Evolutionary conservation across 768 basidiomycete genomes (phyloP).

Genomic region (Leccinellum rugosiceps): DNA sequence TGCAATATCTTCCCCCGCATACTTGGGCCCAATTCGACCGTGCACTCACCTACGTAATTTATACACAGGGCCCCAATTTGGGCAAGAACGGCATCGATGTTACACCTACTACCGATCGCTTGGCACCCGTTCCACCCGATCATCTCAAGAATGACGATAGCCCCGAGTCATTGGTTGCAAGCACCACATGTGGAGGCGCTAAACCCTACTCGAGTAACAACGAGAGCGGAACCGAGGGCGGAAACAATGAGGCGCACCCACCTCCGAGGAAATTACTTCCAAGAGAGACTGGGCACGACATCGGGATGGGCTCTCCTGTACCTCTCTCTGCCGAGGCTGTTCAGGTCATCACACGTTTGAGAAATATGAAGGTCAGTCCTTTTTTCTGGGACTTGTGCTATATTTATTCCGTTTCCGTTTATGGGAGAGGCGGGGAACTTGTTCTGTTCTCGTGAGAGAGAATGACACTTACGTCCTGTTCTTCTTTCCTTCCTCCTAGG

Average conservation of each 20-base stretch:
- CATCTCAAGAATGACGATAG: constrained; percentile 36
- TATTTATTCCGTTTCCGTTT: background rate
- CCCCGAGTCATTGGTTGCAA: constrained; percentile 41
- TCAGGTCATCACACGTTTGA: constrained; percentile 68
- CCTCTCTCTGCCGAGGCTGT: constrained; percentile 76
- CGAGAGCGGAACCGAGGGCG: background rate
- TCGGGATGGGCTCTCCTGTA: constrained; percentile 84
- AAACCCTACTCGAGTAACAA: background rate
- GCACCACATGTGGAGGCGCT: background rate
- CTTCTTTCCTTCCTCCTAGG: constrained; percentile 39
- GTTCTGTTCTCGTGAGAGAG: background rate
- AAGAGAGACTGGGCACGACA: constrained; percentile 82
- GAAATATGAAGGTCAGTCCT: constrained; percentile 72
- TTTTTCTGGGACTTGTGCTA: background rate
- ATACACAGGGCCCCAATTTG: constrained; percentile 57
- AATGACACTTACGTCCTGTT: constrained; percentile 4
- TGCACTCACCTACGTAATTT: constrained; percentile 1
- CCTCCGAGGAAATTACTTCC: constrained; percentile 56
- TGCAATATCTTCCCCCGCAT: background rate
- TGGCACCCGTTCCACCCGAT: constrained; percentile 55
- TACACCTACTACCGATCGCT: constrained; percentile 61
- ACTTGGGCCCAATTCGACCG: too few relatives aligned
- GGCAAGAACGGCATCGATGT: constrained; percentile 83
- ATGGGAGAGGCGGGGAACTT: background rate
- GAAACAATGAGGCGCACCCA: background rate